Evolutionary conservation across 1,284 basidiomycete genomes (phyloP).

Genomic region (Boletus semigastroideus): DNA sequence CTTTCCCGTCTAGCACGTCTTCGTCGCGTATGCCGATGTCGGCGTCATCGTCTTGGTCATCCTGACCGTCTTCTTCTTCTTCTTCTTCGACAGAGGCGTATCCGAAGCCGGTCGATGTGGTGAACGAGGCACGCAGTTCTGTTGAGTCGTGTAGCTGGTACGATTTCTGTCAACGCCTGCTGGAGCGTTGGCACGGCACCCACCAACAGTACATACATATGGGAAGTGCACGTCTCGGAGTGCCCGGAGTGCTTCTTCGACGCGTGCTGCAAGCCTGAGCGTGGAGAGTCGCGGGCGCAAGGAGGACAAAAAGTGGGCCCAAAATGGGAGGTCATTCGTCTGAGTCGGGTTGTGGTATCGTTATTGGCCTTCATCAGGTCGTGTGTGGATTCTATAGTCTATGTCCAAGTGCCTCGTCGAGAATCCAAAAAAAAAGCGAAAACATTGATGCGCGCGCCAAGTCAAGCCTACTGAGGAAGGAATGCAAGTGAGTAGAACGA

Average conservation of each 20-base stretch:
- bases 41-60: slow-evolving; percentile 4
- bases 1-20: slow-evolving; percentile 4
- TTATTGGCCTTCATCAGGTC: slow-evolving; percentile 4
- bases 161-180: slow-evolving; percentile 9
- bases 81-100: slow-evolving; percentile 65
- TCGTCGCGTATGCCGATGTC: slow-evolving; percentile 7
- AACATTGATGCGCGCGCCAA: background rate
- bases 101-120: slow-evolving; percentile 52
- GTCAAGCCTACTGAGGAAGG: slow-evolving; percentile 4
- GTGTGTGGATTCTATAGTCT: slow-evolving; percentile 29
- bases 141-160: slow-evolving; percentile 12
- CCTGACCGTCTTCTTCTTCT: slow-evolving; percentile 46
- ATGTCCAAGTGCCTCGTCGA: slow-evolving; percentile 6
- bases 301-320: slow-evolving; percentile 48
- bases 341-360: slow-evolving; percentile 12
- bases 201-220: slow-evolving; percentile 11
- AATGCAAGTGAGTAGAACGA: slow-evolving; percentile 8
- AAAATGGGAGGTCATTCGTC: slow-evolving; percentile 17
- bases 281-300: slow-evolving; percentile 44
- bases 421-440: background rate
- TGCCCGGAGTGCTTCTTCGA: slow-evolving; percentile 24
- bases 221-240: slow-evolving; percentile 48
- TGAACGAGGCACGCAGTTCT: slow-evolving; percentile 32
- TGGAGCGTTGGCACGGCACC: slow-evolving; percentile 14
- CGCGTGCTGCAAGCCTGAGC: slow-evolving; percentile 22